Conservation (phyloP, 2,329 filamentous ascomycete genomes). For the Apiospora marii region DNA sequence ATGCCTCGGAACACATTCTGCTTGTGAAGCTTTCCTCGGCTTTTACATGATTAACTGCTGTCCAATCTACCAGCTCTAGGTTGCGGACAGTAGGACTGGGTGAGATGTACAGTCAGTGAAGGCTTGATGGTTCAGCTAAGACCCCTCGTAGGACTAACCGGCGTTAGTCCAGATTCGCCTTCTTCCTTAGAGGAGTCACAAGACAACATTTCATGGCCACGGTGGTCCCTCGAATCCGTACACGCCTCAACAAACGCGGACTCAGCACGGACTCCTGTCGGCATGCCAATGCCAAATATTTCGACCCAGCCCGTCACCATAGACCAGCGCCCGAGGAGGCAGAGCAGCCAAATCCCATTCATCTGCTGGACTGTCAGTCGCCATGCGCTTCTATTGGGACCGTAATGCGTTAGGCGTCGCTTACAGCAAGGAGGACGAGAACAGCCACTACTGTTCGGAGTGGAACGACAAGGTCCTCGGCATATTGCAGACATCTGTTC, state of each 20-base stretch:
- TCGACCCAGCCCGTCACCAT: conserved; percentile 88
- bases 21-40: too few relatives aligned
- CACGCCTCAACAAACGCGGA: conserved; percentile 90
- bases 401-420: conserved; percentile 38
- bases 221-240: conserved; percentile 59
- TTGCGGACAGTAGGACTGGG: too few relatives aligned
- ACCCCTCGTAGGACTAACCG: conserved; percentile 53
- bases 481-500: conserved; percentile 68
- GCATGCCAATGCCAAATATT: conserved; percentile 57
- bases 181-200: conserved; percentile 60
- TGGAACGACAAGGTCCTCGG: conserved; percentile 71
- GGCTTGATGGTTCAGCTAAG: too few relatives aligned
- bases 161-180: conserved; percentile 59
- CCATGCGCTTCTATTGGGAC: conserved; percentile 37
- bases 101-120: too few relatives aligned
- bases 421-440: conserved; percentile 80
- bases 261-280: conserved; percentile 59
- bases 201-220: conserved; percentile 84
- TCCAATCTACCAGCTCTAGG: too few relatives aligned
- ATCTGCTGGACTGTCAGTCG: conserved; percentile 55
- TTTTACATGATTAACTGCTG: too few relatives aligned
- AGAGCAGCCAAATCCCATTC: conserved; percentile 84
- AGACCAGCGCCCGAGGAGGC: conserved; percentile 83
- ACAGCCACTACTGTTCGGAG: conserved; percentile 83
- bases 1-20: too few relatives aligned